Conservation (phyloP, 2,329 filamentous ascomycete species). For the Phyllosticta paracitricarpa region DNA sequence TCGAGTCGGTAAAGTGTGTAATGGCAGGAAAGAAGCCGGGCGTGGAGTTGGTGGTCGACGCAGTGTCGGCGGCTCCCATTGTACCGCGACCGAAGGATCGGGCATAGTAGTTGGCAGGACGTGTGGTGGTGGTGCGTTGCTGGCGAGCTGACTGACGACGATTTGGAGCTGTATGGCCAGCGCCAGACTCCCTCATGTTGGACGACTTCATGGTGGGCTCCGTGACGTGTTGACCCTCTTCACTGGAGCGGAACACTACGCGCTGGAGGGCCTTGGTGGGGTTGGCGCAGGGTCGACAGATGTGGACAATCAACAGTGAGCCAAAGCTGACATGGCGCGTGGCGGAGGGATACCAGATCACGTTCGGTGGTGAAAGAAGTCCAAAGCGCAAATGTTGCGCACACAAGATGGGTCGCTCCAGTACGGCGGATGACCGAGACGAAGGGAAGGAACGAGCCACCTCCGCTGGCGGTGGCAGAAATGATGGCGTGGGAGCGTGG, state of each 20-base stretch:
- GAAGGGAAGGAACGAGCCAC: background rate
- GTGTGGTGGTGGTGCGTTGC: slow-evolving; percentile 34
- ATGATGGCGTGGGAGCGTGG: background rate
- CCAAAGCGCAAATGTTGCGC: slow-evolving; percentile 3
- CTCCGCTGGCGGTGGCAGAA: background rate
- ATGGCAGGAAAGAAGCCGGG: slow-evolving; percentile 55
- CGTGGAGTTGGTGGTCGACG: slow-evolving; percentile 25
- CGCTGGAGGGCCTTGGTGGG: background rate
- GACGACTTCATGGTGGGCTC: slow-evolving; percentile 11
- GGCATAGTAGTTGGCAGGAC: slow-evolving; percentile 43
- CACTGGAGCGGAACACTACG: slow-evolving; percentile 1
- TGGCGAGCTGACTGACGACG: slow-evolving; percentile 36
- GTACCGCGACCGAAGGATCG: slow-evolving; percentile 33
- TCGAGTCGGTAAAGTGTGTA: slow-evolving; percentile 77
- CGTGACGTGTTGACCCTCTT: slow-evolving; percentile 7
- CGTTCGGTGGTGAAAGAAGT: background rate
- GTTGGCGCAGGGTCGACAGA: background rate
- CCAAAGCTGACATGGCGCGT: slow-evolving; percentile 3
- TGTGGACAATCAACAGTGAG: background rate
- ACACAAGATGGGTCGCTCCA: slow-evolving; percentile 2
- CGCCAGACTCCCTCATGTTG: slow-evolving; percentile 5
- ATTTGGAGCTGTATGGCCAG: slow-evolving; percentile 4
- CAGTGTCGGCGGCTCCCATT: slow-evolving; percentile 28
- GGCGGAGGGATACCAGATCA: background rate
- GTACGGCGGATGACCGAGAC: slow-evolving; percentile 6